Evolutionary conservation across 495 filamentous ascomycete genomes (phyloP), one percentile per base, ranked within the genome.

Genomic region (Letharia columbiana): DNA sequence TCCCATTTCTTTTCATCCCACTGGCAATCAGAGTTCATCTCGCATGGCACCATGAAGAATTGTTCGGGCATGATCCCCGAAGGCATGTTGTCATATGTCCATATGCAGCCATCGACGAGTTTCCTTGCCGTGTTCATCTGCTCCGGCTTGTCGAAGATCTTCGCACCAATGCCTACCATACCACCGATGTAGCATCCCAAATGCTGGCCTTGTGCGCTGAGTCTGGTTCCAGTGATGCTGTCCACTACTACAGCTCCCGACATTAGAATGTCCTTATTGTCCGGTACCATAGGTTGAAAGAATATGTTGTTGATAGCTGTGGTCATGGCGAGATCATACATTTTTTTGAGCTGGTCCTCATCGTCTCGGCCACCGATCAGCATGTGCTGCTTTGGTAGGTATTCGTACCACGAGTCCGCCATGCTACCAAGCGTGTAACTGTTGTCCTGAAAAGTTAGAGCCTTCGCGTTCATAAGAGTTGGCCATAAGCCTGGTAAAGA

Each of bases 341-440:
- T 87, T 13, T 78, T 83, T 54, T 80, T 80, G 73, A 96, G 96
- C 73, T 95, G 90, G n/a, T 86, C 81, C 35, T 84, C 87, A 23
- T 87, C 81, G 35, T 84, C 87, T 60, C 85, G 79, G 3, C 88
- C 94, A 61, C 92, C 93, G 12, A 98, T 82, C 18, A 99, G 82
- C 57, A 86, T 80, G 69, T 86, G 76, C 68, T 82, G 76, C 73
- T 98, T 99, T n/a, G 96, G 89, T 56, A 99, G 85, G 75, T 99
- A 99, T 73, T 99, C 94, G 73, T 98, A 98, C 0, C 90, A 83
- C 8, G 91, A 96, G 74, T 99, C 94, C 57, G 92, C 89, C 79
- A 88, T 88, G 61, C 89, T 92, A 39, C 94, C 94, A 64, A 97
- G 86, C 0, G 85, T 88, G 70, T 87, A 98, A 49, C 79, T 77